phyloP scores from a whole-genome alignment of 805 yeast species.

The Myxozyma neotropica region DNA sequence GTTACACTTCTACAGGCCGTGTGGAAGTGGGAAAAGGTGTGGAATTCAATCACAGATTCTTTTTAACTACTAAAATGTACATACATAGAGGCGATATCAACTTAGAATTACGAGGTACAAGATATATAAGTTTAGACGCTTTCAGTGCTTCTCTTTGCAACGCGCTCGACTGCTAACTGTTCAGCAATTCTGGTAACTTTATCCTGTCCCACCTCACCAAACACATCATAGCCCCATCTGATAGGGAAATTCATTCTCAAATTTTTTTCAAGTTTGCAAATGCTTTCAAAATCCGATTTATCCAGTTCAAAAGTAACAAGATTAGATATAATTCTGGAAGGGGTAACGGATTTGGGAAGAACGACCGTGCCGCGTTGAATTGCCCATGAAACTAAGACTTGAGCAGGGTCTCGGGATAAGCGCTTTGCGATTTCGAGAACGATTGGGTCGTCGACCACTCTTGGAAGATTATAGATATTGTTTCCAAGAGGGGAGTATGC shows the following conservation, averaged over 20 bases:
- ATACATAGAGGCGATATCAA: too few species aligned
- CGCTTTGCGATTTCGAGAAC: slow-evolving; percentile 61
- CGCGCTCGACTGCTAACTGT: slow-evolving; percentile 10
- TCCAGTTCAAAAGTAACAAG: slow-evolving; percentile 47
- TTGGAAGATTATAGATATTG: slow-evolving; percentile 64
- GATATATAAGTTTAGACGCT: not conserved
- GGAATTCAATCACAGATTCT: too few species aligned
- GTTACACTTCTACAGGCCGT: too few species aligned
- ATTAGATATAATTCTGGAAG: slow-evolving; percentile 57
- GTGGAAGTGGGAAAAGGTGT: too few species aligned
- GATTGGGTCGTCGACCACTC: slow-evolving; percentile 43
- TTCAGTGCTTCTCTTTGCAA: not conserved
- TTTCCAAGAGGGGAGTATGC: slow-evolving; percentile 81
- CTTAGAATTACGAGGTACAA: too few species aligned
- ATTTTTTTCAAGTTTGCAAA: slow-evolving; percentile 60
- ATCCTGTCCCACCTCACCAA: slow-evolving; percentile 33
- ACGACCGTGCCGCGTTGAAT: slow-evolving; percentile 33
- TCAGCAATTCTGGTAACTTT: slow-evolving; percentile 15
- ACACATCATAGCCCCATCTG: slow-evolving; percentile 42
- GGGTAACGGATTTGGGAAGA: slow-evolving; percentile 54
- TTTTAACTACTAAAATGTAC: too few species aligned
- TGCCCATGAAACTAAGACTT: slow-evolving; percentile 60
- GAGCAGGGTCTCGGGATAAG: slow-evolving; percentile 53
- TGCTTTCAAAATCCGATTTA: slow-evolving; percentile 47
- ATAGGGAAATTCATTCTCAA: slow-evolving; percentile 83